Percentiles rank a stretch among this genome's conserved stretches.
Conservation (phyloP, 2,329 filamentous ascomycete genomes). For the Pyricularia pennisetigena region DNA sequence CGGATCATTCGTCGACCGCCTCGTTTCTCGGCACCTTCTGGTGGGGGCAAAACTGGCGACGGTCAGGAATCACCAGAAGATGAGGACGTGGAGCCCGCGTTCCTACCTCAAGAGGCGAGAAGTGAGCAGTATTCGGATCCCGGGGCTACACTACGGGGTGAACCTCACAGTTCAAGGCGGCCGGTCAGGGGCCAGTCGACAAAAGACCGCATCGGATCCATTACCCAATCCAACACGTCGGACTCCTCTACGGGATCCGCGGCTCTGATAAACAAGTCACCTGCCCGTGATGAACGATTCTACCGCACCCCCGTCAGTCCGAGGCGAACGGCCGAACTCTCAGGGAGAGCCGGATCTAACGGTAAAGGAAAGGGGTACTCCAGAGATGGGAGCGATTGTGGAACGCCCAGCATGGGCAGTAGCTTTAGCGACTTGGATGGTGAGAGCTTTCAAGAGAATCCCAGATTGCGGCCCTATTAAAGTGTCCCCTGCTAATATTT, state of each 20-base stretch:
- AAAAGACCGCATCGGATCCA: slow-evolving; percentile 12
- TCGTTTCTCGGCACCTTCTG: slow-evolving; percentile 24
- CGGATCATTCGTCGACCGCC: slow-evolving; percentile 51
- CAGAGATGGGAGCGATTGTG: slow-evolving; percentile 52
- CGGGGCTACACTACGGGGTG: slow-evolving; percentile 41
- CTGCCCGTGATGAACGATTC: slow-evolving; percentile 18
- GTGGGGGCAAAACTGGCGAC: slow-evolving; percentile 9
- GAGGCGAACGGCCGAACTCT: slow-evolving; percentile 47
- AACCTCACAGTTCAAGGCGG: slow-evolving; percentile 21
- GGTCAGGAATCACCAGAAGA: slow-evolving; percentile 27
- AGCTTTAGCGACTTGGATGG: slow-evolving; percentile 81
- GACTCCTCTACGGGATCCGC: slow-evolving; percentile 53
- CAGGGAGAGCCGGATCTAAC: slow-evolving; percentile 38
- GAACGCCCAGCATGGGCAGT: slow-evolving; percentile 72
- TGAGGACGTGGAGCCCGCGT: slow-evolving; percentile 45
- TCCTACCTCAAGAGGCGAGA: slow-evolving; percentile 30
- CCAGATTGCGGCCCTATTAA: neutral
- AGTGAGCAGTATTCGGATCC: slow-evolving; percentile 32
- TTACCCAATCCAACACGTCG: slow-evolving; percentile 44
- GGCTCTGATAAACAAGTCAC: slow-evolving; percentile 23
- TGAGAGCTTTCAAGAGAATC: slow-evolving; percentile 18
- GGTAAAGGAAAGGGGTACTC: slow-evolving; percentile 39
- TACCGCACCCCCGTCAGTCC: slow-evolving; percentile 41
- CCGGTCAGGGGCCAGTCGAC: neutral
- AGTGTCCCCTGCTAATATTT: neutral